A percentile compares a stretch with the other conserved stretches of the same genome.
Evolutionary conservation across 2,329 filamentous ascomycete species (phyloP).

Genomic region (Calonectria crousiana): DNA sequence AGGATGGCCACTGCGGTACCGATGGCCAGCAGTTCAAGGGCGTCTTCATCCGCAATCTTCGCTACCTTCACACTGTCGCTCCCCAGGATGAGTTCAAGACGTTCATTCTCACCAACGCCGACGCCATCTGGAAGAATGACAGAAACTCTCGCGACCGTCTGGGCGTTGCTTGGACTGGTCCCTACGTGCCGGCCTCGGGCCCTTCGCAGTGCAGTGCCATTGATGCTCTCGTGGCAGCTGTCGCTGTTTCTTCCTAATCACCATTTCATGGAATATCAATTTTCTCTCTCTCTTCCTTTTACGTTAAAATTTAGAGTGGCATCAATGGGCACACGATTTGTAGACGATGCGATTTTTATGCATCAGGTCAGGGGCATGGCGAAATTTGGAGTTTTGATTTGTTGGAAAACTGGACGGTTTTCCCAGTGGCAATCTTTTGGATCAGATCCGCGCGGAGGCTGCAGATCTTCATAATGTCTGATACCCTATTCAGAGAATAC

Average conservation of each 20-base stretch:
- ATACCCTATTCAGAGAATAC: slow-evolving; percentile 38
- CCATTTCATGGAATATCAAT: background rate
- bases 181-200: slow-evolving; percentile 64
- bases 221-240: slow-evolving; percentile 75
- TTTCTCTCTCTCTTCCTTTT: background rate
- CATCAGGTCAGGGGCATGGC: slow-evolving; percentile 24
- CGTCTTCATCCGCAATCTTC: slow-evolving; percentile 75
- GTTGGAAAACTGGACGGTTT: slow-evolving; percentile 12
- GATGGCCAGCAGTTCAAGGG: slow-evolving; percentile 79
- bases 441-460: slow-evolving; percentile 25
- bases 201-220: slow-evolving; percentile 74
- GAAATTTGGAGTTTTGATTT: slow-evolving; percentile 32
- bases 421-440: slow-evolving; percentile 18
- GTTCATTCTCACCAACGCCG: slow-evolving; percentile 72
- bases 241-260: slow-evolving; percentile 50
- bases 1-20: slow-evolving; percentile 52
- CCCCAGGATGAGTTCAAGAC: slow-evolving; percentile 62
- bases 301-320: background rate
- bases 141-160: slow-evolving; percentile 64
- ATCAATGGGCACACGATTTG: slow-evolving; percentile 22
- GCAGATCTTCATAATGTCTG: slow-evolving; percentile 39
- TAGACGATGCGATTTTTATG: slow-evolving; percentile 21
- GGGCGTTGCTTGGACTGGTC: slow-evolving; percentile 75
- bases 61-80: slow-evolving; percentile 65
- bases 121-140: slow-evolving; percentile 73